Base-by-base conservation (phyloP, 1,284 basidiomycete species). In the Cutaneotrichosporon cavernicola region DNA sequence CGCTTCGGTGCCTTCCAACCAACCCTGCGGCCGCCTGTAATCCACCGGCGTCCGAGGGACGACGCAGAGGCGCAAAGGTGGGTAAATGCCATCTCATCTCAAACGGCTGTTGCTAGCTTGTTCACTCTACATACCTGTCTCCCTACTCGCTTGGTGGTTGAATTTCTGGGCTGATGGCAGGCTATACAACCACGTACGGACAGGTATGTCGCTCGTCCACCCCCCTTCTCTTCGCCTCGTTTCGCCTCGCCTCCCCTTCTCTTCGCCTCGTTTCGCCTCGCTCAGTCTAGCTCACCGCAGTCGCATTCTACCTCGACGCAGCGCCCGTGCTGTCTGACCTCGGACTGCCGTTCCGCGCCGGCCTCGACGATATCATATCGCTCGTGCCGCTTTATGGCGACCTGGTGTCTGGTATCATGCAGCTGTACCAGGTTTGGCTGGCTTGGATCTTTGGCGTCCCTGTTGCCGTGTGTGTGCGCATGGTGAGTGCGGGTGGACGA, bases 361-460 rank as follows among this genome's bases (percentile, higher is more conserved):
- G 80, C 61, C 66, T 81, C 7, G 80, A 81, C 68, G 80, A 81
- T 62, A 69, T 81, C 56, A 78, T 81, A 67, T 77, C 75, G 8
- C 73, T 81, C 26, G 72, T 81, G 8, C 80, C 80, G 5, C 65
- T 81, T 26, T 80, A 79, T 58, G 80, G 80, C 43, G 80, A 81
- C 58, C 61, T 79, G n/a, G 36, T 78, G 5, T 72, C 76, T 1
- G 79, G 74, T 9, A 50, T 81, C 3, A 57, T 81, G 18, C 76
- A 78, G 64, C 72, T 81, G 34, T 81, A 81, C 65, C 75, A 76
- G 67, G 76, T 81, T 9, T 80, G 70, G 67, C 66, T 81, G 26
- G 74, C 70, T 40, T 79, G 73, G 64, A 62, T 81, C 9, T 80
- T 81, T 61, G 80, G 80, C 9, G 70, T 76, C 5, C 74, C 76